Conservation (phyloP, 2,329 filamentous ascomycete genomes). For the Xylaria sp. region DNA sequence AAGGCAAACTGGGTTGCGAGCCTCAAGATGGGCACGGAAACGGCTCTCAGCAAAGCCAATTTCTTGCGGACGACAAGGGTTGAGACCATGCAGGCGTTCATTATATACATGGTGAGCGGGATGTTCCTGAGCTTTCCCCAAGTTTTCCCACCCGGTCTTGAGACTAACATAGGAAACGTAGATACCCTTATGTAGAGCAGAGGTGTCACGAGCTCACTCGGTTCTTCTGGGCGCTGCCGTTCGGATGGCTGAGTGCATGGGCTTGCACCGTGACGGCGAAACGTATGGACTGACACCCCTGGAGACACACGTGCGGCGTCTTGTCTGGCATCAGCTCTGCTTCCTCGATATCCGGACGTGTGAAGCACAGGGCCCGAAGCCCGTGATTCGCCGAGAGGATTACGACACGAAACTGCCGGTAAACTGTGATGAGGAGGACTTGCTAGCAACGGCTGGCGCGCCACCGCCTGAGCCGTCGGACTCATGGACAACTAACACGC, state of each 20-base stretch:
- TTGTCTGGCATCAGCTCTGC: slow-evolving; percentile 80
- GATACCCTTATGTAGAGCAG: slow-evolving; percentile 73
- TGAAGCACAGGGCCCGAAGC: slow-evolving; percentile 74
- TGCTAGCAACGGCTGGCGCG: slow-evolving; percentile 49
- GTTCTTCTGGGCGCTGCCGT: slow-evolving; percentile 74
- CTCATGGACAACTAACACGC: slow-evolving; percentile 71
- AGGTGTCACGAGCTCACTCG: slow-evolving; percentile 76
- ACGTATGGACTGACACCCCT: slow-evolving; percentile 69
- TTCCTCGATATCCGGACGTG: slow-evolving; percentile 77
- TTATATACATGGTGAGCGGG: slow-evolving; percentile 71
- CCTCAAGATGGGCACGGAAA: slow-evolving; percentile 70
- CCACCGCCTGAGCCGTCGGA: slow-evolving; percentile 52
- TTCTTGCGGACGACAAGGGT: slow-evolving; percentile 72
- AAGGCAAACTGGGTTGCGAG: slow-evolving; percentile 65
- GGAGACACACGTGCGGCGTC: slow-evolving; percentile 72
- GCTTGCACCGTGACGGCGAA: slow-evolving; percentile 72
- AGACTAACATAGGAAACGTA: slow-evolving; percentile 42
- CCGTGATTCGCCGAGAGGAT: slow-evolving; percentile 73
- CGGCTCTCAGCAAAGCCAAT: slow-evolving; percentile 70
- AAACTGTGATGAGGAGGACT: slow-evolving; percentile 70
- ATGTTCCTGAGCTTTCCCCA: too few relatives aligned
- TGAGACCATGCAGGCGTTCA: slow-evolving; percentile 77
- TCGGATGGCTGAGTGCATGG: slow-evolving; percentile 78
- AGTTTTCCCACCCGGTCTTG: background rate
- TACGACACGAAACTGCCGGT: slow-evolving; percentile 76